Conservation (phyloP, 2,329 filamentous ascomycete species). For the Hymenoscyphus fraxineus region DNA sequence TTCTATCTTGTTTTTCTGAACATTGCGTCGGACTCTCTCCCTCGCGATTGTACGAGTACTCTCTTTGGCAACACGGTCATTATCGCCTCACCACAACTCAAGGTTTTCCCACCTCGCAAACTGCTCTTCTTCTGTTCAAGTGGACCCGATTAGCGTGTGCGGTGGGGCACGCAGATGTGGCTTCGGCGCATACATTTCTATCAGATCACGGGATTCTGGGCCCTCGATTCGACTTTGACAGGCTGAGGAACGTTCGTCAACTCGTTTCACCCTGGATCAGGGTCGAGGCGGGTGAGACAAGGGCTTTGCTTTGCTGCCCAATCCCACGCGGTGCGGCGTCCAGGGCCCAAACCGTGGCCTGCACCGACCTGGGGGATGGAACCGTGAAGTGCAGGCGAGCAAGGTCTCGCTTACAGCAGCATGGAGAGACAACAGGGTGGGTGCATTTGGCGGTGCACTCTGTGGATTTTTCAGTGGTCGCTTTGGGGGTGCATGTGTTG, state of each 20-base stretch:
- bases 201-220: slow-evolving; percentile 22
- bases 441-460: slow-evolving; percentile 2
- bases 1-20: slow-evolving; percentile 14
- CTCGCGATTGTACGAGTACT: slow-evolving; percentile 16
- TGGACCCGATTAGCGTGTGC: slow-evolving; percentile 10
- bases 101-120: slow-evolving; percentile 24
- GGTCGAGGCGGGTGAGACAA: slow-evolving; percentile 22
- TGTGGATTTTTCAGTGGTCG: neutral
- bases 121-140: slow-evolving; percentile 21
- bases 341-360: slow-evolving; percentile 8
- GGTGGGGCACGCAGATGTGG: slow-evolving; percentile 14
- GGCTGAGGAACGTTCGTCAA: slow-evolving; percentile 12
- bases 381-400: neutral
- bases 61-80: slow-evolving; percentile 19
- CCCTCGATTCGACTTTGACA: neutral
- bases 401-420: slow-evolving; percentile 21
- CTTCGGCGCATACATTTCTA: slow-evolving; percentile 30
- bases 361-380: slow-evolving; percentile 17
- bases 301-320: slow-evolving; percentile 28
- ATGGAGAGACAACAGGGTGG: neutral
- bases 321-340: slow-evolving; percentile 24
- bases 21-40: slow-evolving; percentile 17
- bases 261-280: slow-evolving; percentile 29
- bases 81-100: slow-evolving; percentile 17
- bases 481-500: neutral